phyloP scores from a whole-genome alignment of 352 stramenopile genomes.

The Phytophthora tentaculata region DNA sequence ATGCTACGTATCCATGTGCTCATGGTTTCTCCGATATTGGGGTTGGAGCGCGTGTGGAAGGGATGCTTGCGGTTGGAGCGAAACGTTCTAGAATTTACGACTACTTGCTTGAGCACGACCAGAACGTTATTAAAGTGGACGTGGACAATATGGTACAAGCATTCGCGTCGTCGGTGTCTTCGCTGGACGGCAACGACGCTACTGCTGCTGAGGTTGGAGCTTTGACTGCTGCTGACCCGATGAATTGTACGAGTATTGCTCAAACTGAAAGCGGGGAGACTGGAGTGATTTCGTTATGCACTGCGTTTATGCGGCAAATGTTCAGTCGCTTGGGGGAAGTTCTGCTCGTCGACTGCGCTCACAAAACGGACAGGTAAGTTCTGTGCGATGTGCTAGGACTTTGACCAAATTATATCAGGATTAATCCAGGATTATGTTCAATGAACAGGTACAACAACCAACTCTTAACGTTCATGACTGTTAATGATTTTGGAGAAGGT shows the following conservation, averaged over 20 bases:
- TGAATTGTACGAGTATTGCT: neutral
- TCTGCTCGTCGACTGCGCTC: constrained; percentile 17
- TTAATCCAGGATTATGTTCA: neutral
- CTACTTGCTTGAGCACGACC: constrained; percentile 21
- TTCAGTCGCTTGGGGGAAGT: constrained; percentile 15
- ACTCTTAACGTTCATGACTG: constrained; percentile 12
- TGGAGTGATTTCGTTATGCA: constrained; percentile 9
- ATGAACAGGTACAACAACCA: constrained; percentile 30
- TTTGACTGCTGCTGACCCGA: neutral
- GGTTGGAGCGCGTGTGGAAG: neutral
- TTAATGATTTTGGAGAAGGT: constrained; percentile 25
- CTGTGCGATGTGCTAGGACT: neutral
- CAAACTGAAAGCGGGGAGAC: constrained; percentile 13
- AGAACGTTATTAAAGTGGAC: constrained; percentile 27
- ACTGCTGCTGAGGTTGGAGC: neutral
- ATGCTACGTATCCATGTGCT: constrained; percentile 2
- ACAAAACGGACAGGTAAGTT: constrained; percentile 22
- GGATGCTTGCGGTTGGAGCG: constrained; percentile 16
- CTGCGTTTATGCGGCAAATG: constrained; percentile 13
- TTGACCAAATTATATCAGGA: neutral
- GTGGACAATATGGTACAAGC: constrained; percentile 9
- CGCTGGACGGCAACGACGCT: constrained; percentile 11
- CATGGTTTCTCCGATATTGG: neutral
- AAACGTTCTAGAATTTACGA: constrained; percentile 19
- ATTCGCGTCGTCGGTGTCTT: neutral